Conservation (phyloP, 805 yeast species). For the Saccharomycopsis fibuligera region DNA sequence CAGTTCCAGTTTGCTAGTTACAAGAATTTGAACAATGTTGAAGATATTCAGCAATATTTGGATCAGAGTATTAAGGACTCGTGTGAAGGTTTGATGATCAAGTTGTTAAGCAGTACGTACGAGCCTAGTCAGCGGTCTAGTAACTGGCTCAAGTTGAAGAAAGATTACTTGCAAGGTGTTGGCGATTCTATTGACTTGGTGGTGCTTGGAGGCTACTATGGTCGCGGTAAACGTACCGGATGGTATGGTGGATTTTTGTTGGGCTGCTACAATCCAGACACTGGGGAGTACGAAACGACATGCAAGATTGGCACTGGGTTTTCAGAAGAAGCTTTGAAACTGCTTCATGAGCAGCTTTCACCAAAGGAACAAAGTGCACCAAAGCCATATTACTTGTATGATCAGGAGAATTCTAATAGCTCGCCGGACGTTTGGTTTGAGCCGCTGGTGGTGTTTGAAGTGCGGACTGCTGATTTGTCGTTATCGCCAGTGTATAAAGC, state of each 20-base stretch:
- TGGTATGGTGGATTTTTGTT: slow-evolving; percentile 90
- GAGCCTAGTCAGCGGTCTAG: slow-evolving; percentile 94
- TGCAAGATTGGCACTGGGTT: slow-evolving; percentile 98
- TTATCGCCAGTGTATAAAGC: slow-evolving; percentile 87
- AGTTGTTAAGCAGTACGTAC: slow-evolving; percentile 73
- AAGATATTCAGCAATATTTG: slow-evolving; percentile 73
- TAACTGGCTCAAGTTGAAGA: slow-evolving; percentile 92
- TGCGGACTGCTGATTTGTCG: slow-evolving; percentile 84
- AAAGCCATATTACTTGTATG: slow-evolving; percentile 61
- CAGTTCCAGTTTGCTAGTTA: slow-evolving; percentile 76
- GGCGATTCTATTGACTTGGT: slow-evolving; percentile 94
- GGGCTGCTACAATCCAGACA: slow-evolving; percentile 84
- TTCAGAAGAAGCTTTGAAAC: slow-evolving; percentile 71
- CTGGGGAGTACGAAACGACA: slow-evolving; percentile 89
- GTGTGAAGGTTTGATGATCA: slow-evolving; percentile 97
- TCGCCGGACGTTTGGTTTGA: slow-evolving; percentile 94
- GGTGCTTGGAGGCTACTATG: slow-evolving; percentile 89
- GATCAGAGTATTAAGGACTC: slow-evolving; percentile 85
- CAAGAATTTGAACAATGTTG: slow-evolving; percentile 61
- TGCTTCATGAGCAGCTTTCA: slow-evolving; percentile 52
- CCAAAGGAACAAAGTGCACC: slow-evolving; percentile 63
- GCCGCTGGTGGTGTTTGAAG: slow-evolving; percentile 79
- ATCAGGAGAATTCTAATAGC: slow-evolving; percentile 51
- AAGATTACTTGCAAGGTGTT: slow-evolving; percentile 90
- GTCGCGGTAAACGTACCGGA: slow-evolving; percentile 92